These are phyloP conservation scores for Drosera spatulata DNA, from an alignment of 179 eudicot species.

Conservation along the genomic window DNA sequence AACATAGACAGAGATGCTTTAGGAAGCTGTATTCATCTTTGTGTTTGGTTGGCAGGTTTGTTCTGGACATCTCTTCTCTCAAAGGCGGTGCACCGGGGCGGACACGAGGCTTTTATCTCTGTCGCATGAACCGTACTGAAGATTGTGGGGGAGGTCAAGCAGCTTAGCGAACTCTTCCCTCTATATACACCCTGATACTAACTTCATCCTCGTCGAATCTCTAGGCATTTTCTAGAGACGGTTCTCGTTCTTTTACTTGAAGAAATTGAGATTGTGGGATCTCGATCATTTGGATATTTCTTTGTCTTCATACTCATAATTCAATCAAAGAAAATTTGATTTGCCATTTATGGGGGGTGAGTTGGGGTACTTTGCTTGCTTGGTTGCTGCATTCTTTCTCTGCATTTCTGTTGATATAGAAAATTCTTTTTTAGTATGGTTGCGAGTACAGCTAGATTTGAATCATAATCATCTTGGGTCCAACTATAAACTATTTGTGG, in stretches of 20 bases:
- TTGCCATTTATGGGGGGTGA: no score
- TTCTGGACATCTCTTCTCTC: conserved; percentile 53
- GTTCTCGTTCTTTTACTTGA: background rate
- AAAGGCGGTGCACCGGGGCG: conserved; percentile 91
- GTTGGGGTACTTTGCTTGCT: no score
- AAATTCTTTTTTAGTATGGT: no score
- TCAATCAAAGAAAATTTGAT: no score
- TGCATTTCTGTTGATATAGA: no score
- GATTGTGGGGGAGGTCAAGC: conserved; percentile 19
- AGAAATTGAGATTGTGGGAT: background rate
- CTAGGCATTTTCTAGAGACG: background rate
- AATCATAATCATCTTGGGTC: no score
- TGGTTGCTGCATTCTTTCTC: no score
- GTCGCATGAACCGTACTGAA: conserved; percentile 14
- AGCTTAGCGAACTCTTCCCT: conserved; percentile 17
- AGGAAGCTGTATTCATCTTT: background rate
- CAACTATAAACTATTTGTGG: no score
- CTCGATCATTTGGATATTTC: background rate
- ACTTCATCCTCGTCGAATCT: background rate
- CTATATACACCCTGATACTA: background rate
- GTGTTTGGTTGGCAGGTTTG: conserved; percentile 30
- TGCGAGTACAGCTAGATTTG: no score
- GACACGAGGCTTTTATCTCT: conserved; percentile 61
- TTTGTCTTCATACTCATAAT: background rate
- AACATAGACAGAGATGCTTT: background rate